These are phyloP conservation scores for Pyrenula massariospora DNA, from an alignment of 495 filamentous ascomycete species.

Conservation along the genomic window DNA sequence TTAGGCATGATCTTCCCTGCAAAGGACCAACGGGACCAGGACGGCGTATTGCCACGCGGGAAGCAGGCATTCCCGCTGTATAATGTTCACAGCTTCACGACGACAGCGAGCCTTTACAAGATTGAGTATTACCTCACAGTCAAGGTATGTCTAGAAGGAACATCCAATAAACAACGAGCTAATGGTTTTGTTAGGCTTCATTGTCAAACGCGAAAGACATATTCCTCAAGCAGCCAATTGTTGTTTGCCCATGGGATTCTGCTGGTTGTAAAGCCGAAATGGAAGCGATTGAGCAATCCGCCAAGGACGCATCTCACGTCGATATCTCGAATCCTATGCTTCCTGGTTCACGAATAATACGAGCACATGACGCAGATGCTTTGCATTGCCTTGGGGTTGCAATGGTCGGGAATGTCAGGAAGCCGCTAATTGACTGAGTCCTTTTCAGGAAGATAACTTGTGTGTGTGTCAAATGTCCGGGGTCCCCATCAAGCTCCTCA, in stretches of 20 bases:
- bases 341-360: slow-evolving; percentile 70
- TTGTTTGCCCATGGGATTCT: slow-evolving; percentile 92
- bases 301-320: slow-evolving; percentile 79
- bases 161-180: neutral
- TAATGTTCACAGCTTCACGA: slow-evolving; percentile 81
- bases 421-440: slow-evolving; percentile 83
- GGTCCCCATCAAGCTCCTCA: no score
- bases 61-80: slow-evolving; percentile 86
- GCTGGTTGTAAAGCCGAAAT: slow-evolving; percentile 96
- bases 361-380: slow-evolving; percentile 63
- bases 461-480: no score
- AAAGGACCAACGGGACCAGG: slow-evolving; percentile 76
- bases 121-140: slow-evolving; percentile 95
- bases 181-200: slow-evolving; percentile 52
- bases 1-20: slow-evolving; percentile 83
- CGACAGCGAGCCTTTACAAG: slow-evolving; percentile 87
- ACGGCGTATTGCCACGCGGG: slow-evolving; percentile 76
- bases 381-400: slow-evolving; percentile 70
- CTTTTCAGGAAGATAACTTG: no score
- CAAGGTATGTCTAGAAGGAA: slow-evolving; percentile 48
- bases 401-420: slow-evolving; percentile 75
- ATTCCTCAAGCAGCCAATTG: slow-evolving; percentile 79
- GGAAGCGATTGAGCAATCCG: slow-evolving; percentile 91
- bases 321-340: slow-evolving; percentile 82
- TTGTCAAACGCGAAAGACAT: slow-evolving; percentile 89